phyloP scores from a whole-genome alignment of 2,329 filamentous ascomycete species.

The Hypoxylon rubiginosum region DNA sequence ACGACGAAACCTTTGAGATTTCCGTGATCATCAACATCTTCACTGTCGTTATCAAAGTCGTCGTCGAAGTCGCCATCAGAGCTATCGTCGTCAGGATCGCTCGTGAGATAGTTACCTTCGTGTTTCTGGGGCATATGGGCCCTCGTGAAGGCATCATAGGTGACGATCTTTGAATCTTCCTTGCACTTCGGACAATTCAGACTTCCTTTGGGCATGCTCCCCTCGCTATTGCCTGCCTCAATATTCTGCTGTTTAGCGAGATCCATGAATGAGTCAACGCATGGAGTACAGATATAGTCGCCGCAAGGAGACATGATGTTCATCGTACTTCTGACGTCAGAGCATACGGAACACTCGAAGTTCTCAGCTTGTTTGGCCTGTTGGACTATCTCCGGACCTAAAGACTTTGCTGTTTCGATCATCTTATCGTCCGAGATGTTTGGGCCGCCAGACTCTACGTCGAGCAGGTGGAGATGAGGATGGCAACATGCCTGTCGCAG shows the following conservation, averaged over 20 bases:
- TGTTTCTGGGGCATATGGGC: slow-evolving; percentile 73
- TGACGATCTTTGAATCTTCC: slow-evolving; percentile 76
- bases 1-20: slow-evolving; percentile 45
- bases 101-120: slow-evolving; percentile 51
- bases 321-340: slow-evolving; percentile 71
- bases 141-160: slow-evolving; percentile 79
- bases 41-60: slow-evolving; percentile 52
- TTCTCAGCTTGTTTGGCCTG: slow-evolving; percentile 71
- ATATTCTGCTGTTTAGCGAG: slow-evolving; percentile 66
- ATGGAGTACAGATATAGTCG: slow-evolving; percentile 83
- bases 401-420: slow-evolving; percentile 63
- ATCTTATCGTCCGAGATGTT: slow-evolving; percentile 61
- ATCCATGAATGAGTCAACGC: slow-evolving; percentile 75
- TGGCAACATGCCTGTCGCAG: slow-evolving; percentile 87
- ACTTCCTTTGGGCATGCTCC: slow-evolving; percentile 48
- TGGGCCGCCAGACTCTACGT: slow-evolving; percentile 57
- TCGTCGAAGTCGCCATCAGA: slow-evolving; percentile 49
- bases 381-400: slow-evolving; percentile 72
- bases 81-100: slow-evolving; percentile 52
- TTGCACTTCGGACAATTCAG: slow-evolving; percentile 83
- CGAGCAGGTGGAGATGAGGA: slow-evolving; percentile 73
- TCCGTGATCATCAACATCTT: slow-evolving; percentile 48
- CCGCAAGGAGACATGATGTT: slow-evolving; percentile 85
- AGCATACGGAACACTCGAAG: slow-evolving; percentile 87
- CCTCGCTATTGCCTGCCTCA: slow-evolving; percentile 70